Evolutionary conservation across 495 filamentous ascomycete species (phyloP), one percentile per base, ranked within the genome.

Genomic region (Penicillium argentinense): DNA sequence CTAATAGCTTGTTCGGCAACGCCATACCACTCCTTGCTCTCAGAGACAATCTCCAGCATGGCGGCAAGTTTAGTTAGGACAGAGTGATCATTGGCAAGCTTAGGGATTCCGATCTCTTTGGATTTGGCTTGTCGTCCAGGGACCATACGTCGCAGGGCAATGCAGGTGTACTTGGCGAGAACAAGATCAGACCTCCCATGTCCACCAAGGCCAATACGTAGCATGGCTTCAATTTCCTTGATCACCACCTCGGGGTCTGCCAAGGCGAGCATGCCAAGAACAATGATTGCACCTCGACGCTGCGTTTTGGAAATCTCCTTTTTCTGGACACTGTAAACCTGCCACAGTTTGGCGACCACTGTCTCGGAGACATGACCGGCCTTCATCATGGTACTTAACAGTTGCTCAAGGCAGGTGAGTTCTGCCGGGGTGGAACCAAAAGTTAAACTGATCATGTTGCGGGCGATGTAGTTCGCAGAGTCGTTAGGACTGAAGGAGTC

Each of bases 371-470:
- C 82, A 68, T 89, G 81, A 9, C 87, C 88, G 21, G 85, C 83
- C 60, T 91, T 95, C 88, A 96, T 96, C 93, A 99, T 97, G 0
- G 90, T 97, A 54, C 87, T 89, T 4, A 97, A 69, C 13, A 99
- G 75, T 69, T 97, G 93, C 62, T 97, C 93, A 14, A 99, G 75
- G 27, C 89, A 96, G 3, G 93, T 99, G 24, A 97, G 74, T 60
- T 99, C 93, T 1, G 93, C 93, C 3, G 91, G 87, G 0, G 91
- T 95, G 4, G 91, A 88, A 12, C 91, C 92, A 63, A 96, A 97
- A 0, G 93, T 99, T 50, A 99, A 72, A 70, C 88, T 95, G 65
- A 97, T 97, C 95, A 99, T 97, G 70, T 97, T 97, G 38, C 91
- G 81, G 26, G 92, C 92, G 57, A 99, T 88, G 57, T 91, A 97